phyloP scores from a whole-genome alignment of 2,329 filamentous ascomycete species.

The Monascus ruber region DNA sequence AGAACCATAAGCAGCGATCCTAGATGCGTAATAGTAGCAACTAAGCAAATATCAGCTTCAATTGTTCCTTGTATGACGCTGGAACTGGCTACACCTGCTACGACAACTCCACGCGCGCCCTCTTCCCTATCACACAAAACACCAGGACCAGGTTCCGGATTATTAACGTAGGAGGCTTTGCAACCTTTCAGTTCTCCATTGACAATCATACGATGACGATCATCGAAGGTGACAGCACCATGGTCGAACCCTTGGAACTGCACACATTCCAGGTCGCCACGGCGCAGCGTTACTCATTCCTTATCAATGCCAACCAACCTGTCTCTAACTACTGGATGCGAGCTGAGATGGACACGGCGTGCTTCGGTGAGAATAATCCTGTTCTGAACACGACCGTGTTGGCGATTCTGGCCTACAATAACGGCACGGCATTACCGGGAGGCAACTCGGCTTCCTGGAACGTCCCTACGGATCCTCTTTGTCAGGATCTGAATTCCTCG shows the following conservation, averaged over 20 bases:
- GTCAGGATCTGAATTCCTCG: constrained; percentile 3
- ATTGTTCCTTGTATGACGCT: constrained; percentile 5
- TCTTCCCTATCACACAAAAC: constrained; percentile 6
- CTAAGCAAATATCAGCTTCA: constrained; percentile 1
- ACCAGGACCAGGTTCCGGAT: constrained; percentile 3
- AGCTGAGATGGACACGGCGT: constrained; percentile 5
- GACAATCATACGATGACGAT: constrained; percentile 4
- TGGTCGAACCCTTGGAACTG: constrained; percentile 3
- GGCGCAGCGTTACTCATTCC: constrained; percentile 27
- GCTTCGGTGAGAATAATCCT: constrained; percentile 2
- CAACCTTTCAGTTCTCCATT: constrained; percentile 13
- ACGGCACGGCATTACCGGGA: not conserved
- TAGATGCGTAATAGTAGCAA: not conserved
- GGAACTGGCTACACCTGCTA: constrained; percentile 1
- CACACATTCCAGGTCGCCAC: constrained; percentile 1
- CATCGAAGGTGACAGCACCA: constrained; percentile 3
- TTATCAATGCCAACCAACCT: constrained; percentile 32
- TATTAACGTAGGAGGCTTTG: constrained; percentile 8
- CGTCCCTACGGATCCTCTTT: constrained; percentile 1
- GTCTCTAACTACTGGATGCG: constrained; percentile 33
- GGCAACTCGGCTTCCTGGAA: constrained; percentile 1
- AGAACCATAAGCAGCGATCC: not conserved
- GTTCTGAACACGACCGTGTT: constrained; percentile 3
- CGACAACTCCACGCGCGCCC: constrained; percentile 5
- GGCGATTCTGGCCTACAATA: constrained; percentile 3